Conservation (phyloP, 1,284 basidiomycete species). For the Puccinia triticina region DNA sequence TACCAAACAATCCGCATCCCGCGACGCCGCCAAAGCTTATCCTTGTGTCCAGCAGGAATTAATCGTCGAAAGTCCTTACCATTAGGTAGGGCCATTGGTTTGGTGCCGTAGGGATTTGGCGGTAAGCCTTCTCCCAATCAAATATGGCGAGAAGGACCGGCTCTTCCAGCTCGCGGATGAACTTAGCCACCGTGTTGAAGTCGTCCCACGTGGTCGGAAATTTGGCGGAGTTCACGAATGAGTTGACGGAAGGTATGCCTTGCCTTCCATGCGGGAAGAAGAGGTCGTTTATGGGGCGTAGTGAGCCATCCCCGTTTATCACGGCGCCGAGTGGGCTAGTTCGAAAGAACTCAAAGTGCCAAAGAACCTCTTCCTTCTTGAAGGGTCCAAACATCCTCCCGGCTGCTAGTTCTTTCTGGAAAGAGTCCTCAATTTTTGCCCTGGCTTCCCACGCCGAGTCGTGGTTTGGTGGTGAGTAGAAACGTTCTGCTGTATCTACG, state of each 20-base stretch:
- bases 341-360: not conserved
- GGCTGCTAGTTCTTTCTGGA: not conserved
- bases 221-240: not conserved
- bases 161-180: not conserved
- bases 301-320: not conserved
- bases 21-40: not conserved
- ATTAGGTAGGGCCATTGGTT: too few species aligned
- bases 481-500: too few species aligned
- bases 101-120: too few species aligned
- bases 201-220: slow-evolving; percentile 16
- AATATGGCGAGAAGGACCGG: not conserved
- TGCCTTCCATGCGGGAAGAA: not conserved
- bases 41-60: too few species aligned
- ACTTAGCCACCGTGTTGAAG: not conserved
- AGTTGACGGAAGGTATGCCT: not conserved
- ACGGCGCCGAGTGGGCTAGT: not conserved
- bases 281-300: slow-evolving; percentile 8
- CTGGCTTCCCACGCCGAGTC: not conserved
- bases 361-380: not conserved
- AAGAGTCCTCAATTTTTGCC: not conserved
- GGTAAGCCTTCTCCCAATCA: too few species aligned
- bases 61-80: too few species aligned
- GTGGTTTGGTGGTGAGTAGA: too few species aligned
- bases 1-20: not conserved
- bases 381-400: too few species aligned